Percentiles rank a stretch among this genome's conserved stretches.
Evolutionary conservation across 2,329 filamentous ascomycete genomes (phyloP).

Genomic region (Dactylellina cionopaga): DNA sequence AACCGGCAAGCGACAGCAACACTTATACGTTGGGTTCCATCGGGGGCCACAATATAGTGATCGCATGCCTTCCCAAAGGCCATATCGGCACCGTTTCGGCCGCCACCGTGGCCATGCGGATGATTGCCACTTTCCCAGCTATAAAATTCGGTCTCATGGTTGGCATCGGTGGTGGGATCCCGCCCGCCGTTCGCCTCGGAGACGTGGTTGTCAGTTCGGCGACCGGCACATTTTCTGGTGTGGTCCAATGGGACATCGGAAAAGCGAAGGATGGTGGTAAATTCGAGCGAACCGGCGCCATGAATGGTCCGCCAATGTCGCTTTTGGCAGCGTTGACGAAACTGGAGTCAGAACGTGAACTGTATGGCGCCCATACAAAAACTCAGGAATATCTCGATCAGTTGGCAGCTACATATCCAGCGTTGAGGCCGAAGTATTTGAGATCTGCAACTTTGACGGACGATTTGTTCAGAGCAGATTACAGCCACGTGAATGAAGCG

Average conservation of each 20-base stretch:
- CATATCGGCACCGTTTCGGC: conserved; percentile 58
- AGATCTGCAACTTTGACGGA: not conserved
- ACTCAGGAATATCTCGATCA: not conserved
- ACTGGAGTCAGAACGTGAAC: not conserved
- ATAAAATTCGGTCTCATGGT: conserved; percentile 63
- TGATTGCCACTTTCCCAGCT: conserved; percentile 58
- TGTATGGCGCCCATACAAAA: not conserved
- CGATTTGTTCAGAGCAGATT: too few relatives aligned
- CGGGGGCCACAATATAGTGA: conserved; percentile 59
- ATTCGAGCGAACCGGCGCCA: not conserved
- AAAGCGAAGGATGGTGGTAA: not conserved
- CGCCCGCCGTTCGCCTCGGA: conserved; percentile 37
- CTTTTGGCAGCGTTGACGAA: not conserved
- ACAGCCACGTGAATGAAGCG: too few relatives aligned
- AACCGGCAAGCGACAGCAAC: conserved; percentile 51
- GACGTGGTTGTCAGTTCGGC: conserved; percentile 20
- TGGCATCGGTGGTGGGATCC: conserved; percentile 61
- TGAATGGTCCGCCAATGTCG: not conserved
- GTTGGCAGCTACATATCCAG: not conserved
- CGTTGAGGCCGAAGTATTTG: not conserved
- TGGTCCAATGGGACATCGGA: conserved; percentile 14
- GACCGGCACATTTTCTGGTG: not conserved
- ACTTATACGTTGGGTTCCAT: conserved; percentile 57
- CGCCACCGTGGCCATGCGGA: conserved; percentile 58
- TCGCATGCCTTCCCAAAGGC: conserved; percentile 58